Evolutionary conservation across 495 filamentous ascomycete genomes (phyloP).

Genomic region (Astrothelium macrocarpum): DNA sequence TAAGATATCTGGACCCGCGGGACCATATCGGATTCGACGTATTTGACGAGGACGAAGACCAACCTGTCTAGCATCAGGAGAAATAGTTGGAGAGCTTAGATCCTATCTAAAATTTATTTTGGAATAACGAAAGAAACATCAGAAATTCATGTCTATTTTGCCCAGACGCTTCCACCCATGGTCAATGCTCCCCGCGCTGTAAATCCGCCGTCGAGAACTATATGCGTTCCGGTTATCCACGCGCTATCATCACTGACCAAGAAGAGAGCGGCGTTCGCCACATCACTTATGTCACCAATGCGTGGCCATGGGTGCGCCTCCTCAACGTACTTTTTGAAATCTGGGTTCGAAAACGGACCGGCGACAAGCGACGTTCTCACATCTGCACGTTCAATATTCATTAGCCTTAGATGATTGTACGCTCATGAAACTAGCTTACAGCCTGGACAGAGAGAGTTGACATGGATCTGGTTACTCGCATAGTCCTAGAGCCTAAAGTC

Average conservation of each 20-base stretch:
- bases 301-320: background rate
- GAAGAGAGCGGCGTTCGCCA: constrained; percentile 12
- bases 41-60: background rate
- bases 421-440: background rate
- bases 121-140: background rate
- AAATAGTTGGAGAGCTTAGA: background rate
- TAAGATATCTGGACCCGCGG: background rate
- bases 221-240: constrained; percentile 10
- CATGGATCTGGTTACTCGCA: constrained; percentile 1
- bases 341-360: background rate
- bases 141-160: background rate
- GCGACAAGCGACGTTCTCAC: background rate
- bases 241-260: constrained; percentile 14
- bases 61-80: background rate
- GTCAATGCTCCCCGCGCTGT: background rate
- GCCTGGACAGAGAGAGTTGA: constrained; percentile 10
- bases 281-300: constrained; percentile 7
- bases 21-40: background rate
- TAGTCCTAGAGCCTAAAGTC: background rate
- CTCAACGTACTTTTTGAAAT: background rate
- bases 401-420: background rate
- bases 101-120: background rate
- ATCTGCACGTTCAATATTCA: background rate
- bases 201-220: constrained; percentile 16
- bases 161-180: background rate